Evolutionary conservation across 306 rosid species (phyloP).

Genomic region (Fragaria vesca): DNA sequence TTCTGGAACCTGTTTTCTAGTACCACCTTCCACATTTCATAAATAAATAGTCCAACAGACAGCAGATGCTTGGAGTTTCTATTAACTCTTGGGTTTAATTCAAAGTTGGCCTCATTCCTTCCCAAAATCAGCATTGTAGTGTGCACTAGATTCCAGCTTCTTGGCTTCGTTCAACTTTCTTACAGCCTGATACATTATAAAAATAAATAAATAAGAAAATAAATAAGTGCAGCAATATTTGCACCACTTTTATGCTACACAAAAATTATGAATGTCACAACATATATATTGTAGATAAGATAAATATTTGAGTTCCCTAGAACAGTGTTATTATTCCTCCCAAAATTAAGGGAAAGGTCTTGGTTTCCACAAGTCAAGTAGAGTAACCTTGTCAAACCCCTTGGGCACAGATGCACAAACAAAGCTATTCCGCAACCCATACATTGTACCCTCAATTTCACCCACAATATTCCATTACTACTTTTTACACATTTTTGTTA

Average conservation of each 20-base stretch:
- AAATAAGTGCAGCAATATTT: neutral
- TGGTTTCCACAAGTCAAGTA: neutral
- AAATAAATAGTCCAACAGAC: neutral
- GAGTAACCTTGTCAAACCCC: neutral
- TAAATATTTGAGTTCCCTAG: neutral
- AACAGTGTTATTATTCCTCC: neutral
- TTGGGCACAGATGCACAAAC: neutral
- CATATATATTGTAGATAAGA: neutral
- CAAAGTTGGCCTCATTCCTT: conserved; percentile 45
- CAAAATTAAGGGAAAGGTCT: neutral
- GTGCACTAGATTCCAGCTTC: conserved; percentile 85
- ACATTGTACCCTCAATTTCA: neutral
- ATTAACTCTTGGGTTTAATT: neutral
- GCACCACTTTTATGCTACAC: neutral
- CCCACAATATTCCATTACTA: neutral
- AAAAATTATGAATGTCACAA: neutral
- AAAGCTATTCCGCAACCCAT: neutral
- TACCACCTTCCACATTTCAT: conserved; percentile 6
- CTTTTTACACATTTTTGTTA: neutral
- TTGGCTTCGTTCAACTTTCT: conserved; percentile 67
- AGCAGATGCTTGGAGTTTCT: neutral
- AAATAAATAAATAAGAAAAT: neutral
- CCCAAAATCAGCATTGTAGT: conserved; percentile 79
- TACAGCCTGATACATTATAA: conserved; percentile 54
- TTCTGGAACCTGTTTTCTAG: neutral